These are phyloP conservation scores for Puccinellia tenuiflora DNA, from an alignment of 176 grass and related monocot species.

Conservation along the genomic window DNA sequence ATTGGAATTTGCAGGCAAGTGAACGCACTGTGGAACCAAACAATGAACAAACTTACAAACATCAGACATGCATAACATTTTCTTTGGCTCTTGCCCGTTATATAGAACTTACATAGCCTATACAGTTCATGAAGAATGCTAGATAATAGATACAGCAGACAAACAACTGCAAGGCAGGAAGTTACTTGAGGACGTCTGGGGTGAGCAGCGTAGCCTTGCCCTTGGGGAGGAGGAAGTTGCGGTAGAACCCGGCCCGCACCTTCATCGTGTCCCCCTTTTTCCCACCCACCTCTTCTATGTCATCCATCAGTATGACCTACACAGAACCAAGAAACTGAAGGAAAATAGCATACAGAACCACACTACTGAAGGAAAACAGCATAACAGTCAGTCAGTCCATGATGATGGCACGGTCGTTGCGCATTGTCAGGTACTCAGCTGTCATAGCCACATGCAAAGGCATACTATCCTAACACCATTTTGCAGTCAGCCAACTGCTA, in stretches of 20 bases:
- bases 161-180: background rate
- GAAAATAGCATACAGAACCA: background rate
- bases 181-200: conserved; percentile 72
- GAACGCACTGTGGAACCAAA: background rate
- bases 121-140: background rate
- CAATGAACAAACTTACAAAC: background rate
- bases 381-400: background rate
- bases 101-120: background rate
- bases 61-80: background rate
- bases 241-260: conserved; percentile 79
- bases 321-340: background rate
- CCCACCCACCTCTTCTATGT: conserved; percentile 48
- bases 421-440: too few relatives aligned
- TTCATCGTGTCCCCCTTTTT: conserved; percentile 69
- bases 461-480: background rate
- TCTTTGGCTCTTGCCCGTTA: background rate
- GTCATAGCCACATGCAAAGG: background rate
- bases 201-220: conserved; percentile 82
- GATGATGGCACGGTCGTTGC: background rate
- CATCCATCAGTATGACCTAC: conserved; percentile 78
- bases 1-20: background rate
- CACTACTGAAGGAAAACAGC: background rate
- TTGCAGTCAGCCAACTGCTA: background rate
- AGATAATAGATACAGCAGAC: background rate
- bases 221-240: conserved; percentile 82